Evolutionary conservation across 2,329 filamentous ascomycete genomes (phyloP).

Genomic region (Daldinia sp.): DNA sequence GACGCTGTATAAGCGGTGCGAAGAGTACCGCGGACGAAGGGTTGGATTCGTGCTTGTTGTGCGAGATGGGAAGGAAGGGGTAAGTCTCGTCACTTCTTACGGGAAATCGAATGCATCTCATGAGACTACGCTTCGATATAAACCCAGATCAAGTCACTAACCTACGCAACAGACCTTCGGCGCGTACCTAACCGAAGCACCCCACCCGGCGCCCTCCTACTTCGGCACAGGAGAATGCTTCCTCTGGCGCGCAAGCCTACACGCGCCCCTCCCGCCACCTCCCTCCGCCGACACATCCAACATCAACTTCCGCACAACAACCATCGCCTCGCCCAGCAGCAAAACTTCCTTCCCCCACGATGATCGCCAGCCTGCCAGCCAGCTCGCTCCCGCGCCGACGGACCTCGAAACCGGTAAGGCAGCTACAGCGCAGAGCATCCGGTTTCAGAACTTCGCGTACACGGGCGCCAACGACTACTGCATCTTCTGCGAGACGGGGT

Average conservation of each 20-base stretch:
- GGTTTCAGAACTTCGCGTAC: conserved; percentile 98
- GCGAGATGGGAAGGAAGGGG: conserved; percentile 76
- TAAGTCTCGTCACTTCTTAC: conserved; percentile 61
- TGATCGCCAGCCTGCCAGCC: conserved; percentile 28
- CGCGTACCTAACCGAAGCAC: conserved; percentile 90
- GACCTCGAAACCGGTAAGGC: conserved; percentile 37
- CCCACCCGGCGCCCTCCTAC: conserved; percentile 82
- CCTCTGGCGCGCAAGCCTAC: conserved; percentile 78
- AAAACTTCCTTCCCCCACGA: conserved; percentile 29
- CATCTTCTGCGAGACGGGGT: conserved; percentile 88
- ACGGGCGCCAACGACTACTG: conserved; percentile 96
- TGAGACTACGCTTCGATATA: background rate
- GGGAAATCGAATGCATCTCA: background rate
- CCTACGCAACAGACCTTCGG: conserved; percentile 73
- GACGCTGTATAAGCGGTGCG: conserved; percentile 85
- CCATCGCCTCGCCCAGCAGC: conserved; percentile 46
- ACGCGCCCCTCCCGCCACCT: conserved; percentile 73
- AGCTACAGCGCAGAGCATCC: conserved; percentile 72
- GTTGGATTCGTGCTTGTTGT: conserved; percentile 92
- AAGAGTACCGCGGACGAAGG: conserved; percentile 70
- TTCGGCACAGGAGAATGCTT: conserved; percentile 98
- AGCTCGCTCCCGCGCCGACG: conserved; percentile 43
- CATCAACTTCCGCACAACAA: conserved; percentile 54
- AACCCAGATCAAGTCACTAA: background rate
- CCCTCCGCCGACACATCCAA: conserved; percentile 65